These are phyloP conservation scores for Leccinum subgranulosum DNA, from an alignment of 768 basidiomycete genomes.

Conservation along the genomic window DNA sequence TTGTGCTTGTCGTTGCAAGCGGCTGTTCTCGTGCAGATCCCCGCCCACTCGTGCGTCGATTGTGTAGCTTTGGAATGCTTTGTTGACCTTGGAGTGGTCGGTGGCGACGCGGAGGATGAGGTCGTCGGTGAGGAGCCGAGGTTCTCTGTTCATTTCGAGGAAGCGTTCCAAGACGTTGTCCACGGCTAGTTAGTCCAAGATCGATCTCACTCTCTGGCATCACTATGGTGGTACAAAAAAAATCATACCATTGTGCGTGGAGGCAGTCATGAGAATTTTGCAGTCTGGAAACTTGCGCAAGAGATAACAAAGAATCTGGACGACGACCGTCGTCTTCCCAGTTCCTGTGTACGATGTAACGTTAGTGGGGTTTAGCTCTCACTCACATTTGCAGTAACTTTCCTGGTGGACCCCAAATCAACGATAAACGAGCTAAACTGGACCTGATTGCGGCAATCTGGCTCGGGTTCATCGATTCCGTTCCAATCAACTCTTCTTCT, in stretches of 20 bases:
- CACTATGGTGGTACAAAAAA: too few species aligned
- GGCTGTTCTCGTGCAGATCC: slow-evolving; percentile 57
- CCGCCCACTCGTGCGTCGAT: slow-evolving; percentile 60
- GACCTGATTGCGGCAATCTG: slow-evolving; percentile 50
- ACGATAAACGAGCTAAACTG: slow-evolving; percentile 41
- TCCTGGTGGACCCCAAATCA: slow-evolving; percentile 76
- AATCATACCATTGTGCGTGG: slow-evolving; percentile 59
- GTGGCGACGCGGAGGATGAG: slow-evolving; percentile 68
- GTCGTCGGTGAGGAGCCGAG: slow-evolving; percentile 47
- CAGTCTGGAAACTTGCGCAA: slow-evolving; percentile 30
- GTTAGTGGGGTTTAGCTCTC: background rate
- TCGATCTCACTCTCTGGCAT: background rate
- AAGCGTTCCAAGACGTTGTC: slow-evolving; percentile 71
- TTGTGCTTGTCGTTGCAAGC: slow-evolving; percentile 55
- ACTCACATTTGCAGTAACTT: background rate
- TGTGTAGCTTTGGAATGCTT: slow-evolving; percentile 54
- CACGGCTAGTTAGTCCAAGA: slow-evolving; percentile 43
- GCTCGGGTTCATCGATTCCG: slow-evolving; percentile 46
- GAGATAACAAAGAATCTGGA: slow-evolving; percentile 52
- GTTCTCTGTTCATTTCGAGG: slow-evolving; percentile 41
- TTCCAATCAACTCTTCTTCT: slow-evolving; percentile 11
- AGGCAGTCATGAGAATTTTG: slow-evolving; percentile 68
- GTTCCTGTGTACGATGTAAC: slow-evolving; percentile 43
- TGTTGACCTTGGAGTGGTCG: slow-evolving; percentile 60
- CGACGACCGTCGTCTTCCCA: slow-evolving; percentile 69